Percentiles rank a stretch among this genome's conserved stretches.
Conservation (phyloP, 75 land plant species). For the Chamaecyparis obtusa region DNA sequence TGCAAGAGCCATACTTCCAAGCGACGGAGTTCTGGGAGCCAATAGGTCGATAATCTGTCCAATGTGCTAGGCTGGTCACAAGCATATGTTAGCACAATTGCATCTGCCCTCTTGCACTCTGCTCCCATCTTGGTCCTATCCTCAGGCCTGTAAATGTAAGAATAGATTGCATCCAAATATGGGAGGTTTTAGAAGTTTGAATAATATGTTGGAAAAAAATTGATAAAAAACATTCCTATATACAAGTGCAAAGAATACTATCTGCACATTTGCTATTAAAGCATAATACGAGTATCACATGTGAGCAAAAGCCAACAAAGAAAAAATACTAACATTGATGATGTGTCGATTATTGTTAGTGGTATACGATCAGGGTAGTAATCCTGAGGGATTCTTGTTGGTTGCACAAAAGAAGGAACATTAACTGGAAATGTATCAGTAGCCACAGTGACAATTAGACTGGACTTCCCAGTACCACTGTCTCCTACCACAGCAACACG, state of each 20-base stretch:
- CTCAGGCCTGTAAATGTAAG: constrained; percentile 41
- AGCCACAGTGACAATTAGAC: constrained; percentile 82
- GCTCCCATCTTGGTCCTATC: constrained; percentile 19
- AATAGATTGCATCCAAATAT: not conserved
- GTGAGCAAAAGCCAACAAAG: not conserved
- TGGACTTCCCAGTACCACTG: constrained; percentile 83
- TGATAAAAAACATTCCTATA: not conserved
- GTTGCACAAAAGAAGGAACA: constrained; percentile 75
- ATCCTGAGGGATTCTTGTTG: constrained; percentile 80
- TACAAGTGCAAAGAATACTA: not conserved
- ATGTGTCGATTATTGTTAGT: constrained; percentile 84
- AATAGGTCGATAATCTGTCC: no score
- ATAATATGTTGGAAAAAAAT: not conserved
- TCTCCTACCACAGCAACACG: constrained; percentile 84
- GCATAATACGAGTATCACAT: not conserved
- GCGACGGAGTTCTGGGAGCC: constrained; percentile 8
- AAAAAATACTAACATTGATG: constrained; percentile 63
- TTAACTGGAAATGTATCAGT: constrained; percentile 71
- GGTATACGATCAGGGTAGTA: constrained; percentile 89
- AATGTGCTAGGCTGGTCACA: constrained; percentile 45
- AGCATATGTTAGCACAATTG: constrained; percentile 88
- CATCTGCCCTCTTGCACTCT: constrained; percentile 83
- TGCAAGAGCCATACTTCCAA: constrained; percentile 55
- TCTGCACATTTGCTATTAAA: not conserved
- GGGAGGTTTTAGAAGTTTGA: not conserved